Conservation (phyloP, 768 basidiomycete genomes). For the Phylloporus sp. region DNA sequence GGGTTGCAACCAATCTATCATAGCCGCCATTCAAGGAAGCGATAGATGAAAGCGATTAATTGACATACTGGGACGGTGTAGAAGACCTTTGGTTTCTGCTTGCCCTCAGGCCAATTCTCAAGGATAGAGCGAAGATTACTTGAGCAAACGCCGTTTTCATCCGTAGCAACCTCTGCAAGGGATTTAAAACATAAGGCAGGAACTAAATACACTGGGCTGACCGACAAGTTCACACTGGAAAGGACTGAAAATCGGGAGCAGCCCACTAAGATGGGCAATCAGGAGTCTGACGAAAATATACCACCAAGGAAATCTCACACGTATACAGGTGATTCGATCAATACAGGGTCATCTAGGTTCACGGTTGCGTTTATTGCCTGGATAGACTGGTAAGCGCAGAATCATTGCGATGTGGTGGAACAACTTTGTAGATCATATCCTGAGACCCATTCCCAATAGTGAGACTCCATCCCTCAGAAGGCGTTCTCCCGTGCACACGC, state of each 20-base stretch:
- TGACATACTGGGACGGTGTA: conserved; percentile 72
- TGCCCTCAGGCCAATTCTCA: conserved; percentile 68
- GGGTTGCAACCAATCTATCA: conserved; percentile 83
- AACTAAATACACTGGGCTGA: conserved; percentile 22
- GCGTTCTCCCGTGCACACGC: conserved; percentile 57
- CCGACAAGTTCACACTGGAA: conserved; percentile 59
- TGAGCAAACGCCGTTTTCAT: conserved; percentile 65
- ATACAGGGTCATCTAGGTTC: conserved; percentile 73
- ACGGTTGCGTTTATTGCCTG: conserved; percentile 73
- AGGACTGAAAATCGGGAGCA: conserved; percentile 57
- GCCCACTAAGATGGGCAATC: conserved; percentile 42
- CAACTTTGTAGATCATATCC: conserved; percentile 83
- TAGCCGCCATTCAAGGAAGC: background rate
- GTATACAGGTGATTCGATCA: conserved; percentile 82
- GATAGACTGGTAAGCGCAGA: conserved; percentile 5
- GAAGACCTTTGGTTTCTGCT: conserved; percentile 70
- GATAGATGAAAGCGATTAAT: conserved; percentile 2
- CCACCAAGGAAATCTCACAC: conserved; percentile 41
- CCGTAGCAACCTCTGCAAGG: conserved; percentile 67
- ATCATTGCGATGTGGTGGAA: background rate
- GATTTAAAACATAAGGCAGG: conserved; percentile 3
- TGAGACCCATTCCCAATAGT: conserved; percentile 83
- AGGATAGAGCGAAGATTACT: conserved; percentile 57
- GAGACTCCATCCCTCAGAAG: conserved; percentile 67
- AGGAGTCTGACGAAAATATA: conserved; percentile 9